Evolutionary conservation across 2,329 filamentous ascomycete genomes (phyloP), one percentile per base, ranked within the genome.

Genomic region (Hypoxylon sp.): DNA sequence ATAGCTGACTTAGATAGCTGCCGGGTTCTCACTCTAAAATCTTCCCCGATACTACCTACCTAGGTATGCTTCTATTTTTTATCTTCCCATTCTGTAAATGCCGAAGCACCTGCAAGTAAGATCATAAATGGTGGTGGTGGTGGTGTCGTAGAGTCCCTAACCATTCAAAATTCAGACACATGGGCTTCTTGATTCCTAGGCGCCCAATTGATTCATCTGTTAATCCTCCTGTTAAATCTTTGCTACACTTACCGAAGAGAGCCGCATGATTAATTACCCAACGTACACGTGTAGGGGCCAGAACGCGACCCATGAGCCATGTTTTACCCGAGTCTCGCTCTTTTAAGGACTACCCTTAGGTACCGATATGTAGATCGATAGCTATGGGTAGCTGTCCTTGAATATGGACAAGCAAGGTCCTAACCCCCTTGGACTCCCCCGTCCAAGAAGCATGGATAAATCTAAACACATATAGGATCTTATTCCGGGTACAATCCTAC

Each of bases 211-310:
- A 68, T 63, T 67, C 54, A 51, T 57, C 17, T 47, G 29, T 8
- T 11, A 31, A 14, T 60, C 61, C 37, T 19, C 22, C 29, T 11
- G 14, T 63, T 44, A 14, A 60, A 54, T 52, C 26, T 57, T 37
- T 50, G 55, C 47, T 37, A 46, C 24, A 29, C 50, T 57, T 65
- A 68, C 62, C 68, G 68, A 70, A 55, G 24, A 66, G 62, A 70
- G 68, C 68, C 68, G 62, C 68, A 70, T 37, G 26, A 37, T 58
- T 35, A 19, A 60, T 56, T 11, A 22, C 24, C 47, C 39, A 52
- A 52, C 42, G 51, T 65, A 70, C 65, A 70, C 68, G 68, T 70
- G 68, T 70, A 65, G 39, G 58, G 33, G 29, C 62, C 58, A 62
- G 48, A 68, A 59, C 31, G 55, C 50, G 46, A 44, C 65, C 62